Base-by-base conservation (phyloP, 2,329 filamentous ascomycete genomes). In the Penicillium sclerotigenum region DNA sequence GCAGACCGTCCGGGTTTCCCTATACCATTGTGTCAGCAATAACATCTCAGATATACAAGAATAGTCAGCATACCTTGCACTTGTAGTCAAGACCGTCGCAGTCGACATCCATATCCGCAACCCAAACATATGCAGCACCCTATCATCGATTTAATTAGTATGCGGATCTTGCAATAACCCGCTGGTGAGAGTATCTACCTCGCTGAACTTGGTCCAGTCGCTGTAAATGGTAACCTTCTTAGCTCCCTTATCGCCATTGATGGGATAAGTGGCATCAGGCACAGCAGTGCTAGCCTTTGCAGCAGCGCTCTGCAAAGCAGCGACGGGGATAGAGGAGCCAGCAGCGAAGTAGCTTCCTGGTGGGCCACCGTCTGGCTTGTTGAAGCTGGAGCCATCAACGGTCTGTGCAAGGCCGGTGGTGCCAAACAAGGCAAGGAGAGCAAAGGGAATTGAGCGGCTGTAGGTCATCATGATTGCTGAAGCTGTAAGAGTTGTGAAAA, bases 21-120 rank as follows among this genome's bases (percentile, higher is more conserved):
- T 71, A 18, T 22, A 13, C 9, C 18, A 16, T 14, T 5, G 7
- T 10, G 20, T 55, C 24, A 57, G 14, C 31, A 18, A 33, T 24
- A 5, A 13, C 7, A 8, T 34, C 13, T 14, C 2, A 47, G 10
- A 5, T 8, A 22, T 10, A 29, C 4, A 40, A 20, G 2, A 6
- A 11, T 26, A 1, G 0, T 3, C 33, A 8, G 11, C 49, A 10
- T 48, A 69, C 69, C 48, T 62, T 59, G 56, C 69, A 71, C 10
- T 60, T 54, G 29, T 64, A 62, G 38, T 71, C 60, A 5, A 68
- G 49, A 1, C 69, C 69, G 50, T 71, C 69, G 29, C 69, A 71
- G 51, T 71, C 69, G 1, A 71, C 69, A 47, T 71, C 69, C 69
- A 71, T 71, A 34, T 71, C 69, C 0, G 69, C 69, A 0, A 68